A percentile compares a stretch with the other conserved stretches of the same genome.
Conservation (phyloP, 139 green algal species). For the Chlorella sorokiniana region DNA sequence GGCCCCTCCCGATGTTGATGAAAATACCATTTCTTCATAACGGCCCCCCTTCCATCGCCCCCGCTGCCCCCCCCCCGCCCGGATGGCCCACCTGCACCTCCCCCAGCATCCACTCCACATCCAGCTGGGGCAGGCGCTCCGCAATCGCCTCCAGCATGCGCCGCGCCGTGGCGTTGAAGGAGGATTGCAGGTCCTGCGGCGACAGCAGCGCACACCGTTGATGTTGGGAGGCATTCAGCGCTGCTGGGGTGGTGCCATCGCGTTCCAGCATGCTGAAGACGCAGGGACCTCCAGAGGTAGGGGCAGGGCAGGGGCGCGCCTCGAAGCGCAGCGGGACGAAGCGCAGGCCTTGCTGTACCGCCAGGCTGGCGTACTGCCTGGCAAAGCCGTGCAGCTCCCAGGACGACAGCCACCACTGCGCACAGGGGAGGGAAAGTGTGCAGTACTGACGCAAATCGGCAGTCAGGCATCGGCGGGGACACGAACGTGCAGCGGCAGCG, state of each 20-base stretch:
- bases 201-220: background rate
- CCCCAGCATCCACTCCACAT: background rate
- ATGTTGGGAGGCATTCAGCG: no score
- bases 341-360: background rate
- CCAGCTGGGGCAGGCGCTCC: background rate
- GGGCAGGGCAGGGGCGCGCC: background rate
- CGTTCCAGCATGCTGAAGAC: no score
- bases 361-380: background rate
- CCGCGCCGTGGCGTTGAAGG: background rate
- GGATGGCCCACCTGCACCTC: background rate
- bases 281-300: background rate
- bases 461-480: no score
- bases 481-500: no score
- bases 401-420: conserved; percentile 11
- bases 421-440: background rate
- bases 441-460: background rate
- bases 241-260: no score
- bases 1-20: no score
- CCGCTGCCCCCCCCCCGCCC: background rate
- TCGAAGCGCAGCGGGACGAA: conserved; percentile 9
- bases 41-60: background rate
- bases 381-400: conserved; percentile 25
- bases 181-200: conserved; percentile 6
- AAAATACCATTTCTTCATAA: no score
- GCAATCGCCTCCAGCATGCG: background rate